Base-by-base conservation (phyloP, 148 eudicot genomes). In the Amaranthus palmeri region DNA sequence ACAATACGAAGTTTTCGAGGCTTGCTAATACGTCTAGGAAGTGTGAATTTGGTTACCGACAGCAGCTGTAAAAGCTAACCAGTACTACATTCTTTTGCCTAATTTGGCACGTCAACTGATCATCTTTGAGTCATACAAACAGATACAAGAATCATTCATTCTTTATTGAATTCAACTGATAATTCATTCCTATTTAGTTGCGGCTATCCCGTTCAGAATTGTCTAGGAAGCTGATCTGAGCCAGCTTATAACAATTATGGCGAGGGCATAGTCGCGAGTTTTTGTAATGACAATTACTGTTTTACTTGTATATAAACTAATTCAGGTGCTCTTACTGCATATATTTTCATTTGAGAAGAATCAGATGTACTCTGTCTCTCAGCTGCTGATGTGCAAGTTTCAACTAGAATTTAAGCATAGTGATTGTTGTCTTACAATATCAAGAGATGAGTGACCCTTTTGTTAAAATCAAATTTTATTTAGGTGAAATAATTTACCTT, bases 111-210 rank as follows among this genome's bases (percentile, higher is more conserved):
- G 70, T 61, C 52, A 42, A 51, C 69, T 36, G 60, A 70, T 51
- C 36, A 25, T 0, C 36, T 25, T 25, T 25, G 2, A 25, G 36
- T 25, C 36, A 25, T 25, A 25, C 36, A 43, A 71, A 74, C 65
- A 65, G 18, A 57, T 65, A 74, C 72, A 66, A 65, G 48, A 71
- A 74, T 75, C 60, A 72, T 71, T 75, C 79, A 76, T 80, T 80
- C 82, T 75, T 80, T 80, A 69, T 45, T 80, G 76, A 75, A 80
- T 80, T 68, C 36, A 51, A 52, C 55, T 44, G 60, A 54, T 55
- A 43, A 55, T 60, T 54, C 45, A 48, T 62, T 67, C 18, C 10
- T 63, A 10, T 12, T 1, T 12, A 25, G 36, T 25, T 25, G 36
- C 25, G 25, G 72, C 41, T 68, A 65, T 40, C 50, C 59, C 10